phyloP scores from a whole-genome alignment of 176 grass and related monocot genomes.

The Secale cereale region DNA sequence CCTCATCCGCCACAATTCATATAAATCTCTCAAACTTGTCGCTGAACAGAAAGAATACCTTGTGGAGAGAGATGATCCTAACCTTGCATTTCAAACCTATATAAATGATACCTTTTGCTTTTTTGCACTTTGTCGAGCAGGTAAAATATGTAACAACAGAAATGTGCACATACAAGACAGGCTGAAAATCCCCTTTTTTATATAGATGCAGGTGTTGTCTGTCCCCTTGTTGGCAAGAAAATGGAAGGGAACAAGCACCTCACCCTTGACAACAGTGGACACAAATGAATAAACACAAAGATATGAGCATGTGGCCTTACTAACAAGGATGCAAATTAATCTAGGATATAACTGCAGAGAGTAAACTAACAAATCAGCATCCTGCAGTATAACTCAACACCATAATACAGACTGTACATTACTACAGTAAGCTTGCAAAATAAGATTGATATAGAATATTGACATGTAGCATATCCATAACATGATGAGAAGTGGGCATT shows the following conservation, averaged over 20 bases:
- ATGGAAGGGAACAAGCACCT: neutral
- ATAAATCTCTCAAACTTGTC: neutral
- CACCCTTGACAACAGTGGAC: neutral
- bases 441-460: neutral
- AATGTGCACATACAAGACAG: neutral
- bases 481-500: neutral
- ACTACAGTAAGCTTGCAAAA: neutral
- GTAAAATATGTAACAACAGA: too few species aligned
- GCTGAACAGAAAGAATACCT: neutral
- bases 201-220: neutral
- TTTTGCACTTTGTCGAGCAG: too few species aligned
- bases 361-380: neutral
- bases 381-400: neutral
- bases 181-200: neutral
- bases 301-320: neutral
- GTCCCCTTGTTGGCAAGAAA: neutral
- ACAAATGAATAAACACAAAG: neutral
- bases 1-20: neutral
- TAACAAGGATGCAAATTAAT: neutral
- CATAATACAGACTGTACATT: neutral
- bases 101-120: too few species aligned
- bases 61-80: neutral
- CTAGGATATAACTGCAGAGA: neutral
- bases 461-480: neutral
- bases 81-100: too few species aligned